Conservation (phyloP, 306 rosid genomes). For the Trifolium pratense region DNA sequence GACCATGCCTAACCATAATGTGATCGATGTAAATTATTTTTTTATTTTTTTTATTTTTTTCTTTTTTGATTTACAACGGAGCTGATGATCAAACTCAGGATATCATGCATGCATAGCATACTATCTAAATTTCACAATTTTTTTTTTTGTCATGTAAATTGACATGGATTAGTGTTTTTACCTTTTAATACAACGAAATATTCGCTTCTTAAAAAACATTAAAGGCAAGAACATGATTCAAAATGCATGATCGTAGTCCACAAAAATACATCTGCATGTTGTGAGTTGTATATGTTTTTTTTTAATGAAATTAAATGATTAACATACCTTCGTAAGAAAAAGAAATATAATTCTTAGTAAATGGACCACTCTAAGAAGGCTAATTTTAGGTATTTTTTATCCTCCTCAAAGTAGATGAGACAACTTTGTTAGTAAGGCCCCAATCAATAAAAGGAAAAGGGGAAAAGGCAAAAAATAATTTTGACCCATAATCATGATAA, state of each 20-base stretch:
- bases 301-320: slow-evolving; percentile 55
- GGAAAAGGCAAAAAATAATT: slow-evolving; percentile 58
- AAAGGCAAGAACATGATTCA: neutral
- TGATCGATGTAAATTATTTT: too few relatives aligned
- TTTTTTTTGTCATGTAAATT: too few relatives aligned
- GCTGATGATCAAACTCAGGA: too few relatives aligned
- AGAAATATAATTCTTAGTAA: slow-evolving; percentile 48
- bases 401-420: slow-evolving; percentile 71
- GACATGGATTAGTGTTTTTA: neutral
- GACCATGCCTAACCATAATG: too few relatives aligned
- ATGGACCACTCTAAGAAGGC: slow-evolving; percentile 61
- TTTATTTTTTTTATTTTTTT: too few relatives aligned
- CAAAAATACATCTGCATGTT: slow-evolving; percentile 39
- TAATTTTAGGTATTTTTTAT: slow-evolving; percentile 63
- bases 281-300: slow-evolving; percentile 48
- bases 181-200: neutral
- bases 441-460: slow-evolving; percentile 60
- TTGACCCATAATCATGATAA: slow-evolving; percentile 71
- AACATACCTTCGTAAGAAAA: slow-evolving; percentile 49
- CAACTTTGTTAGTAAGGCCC: slow-evolving; percentile 80
- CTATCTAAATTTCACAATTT: too few relatives aligned
- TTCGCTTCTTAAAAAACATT: neutral
- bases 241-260: slow-evolving; percentile 48
- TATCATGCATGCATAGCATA: too few relatives aligned
- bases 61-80: too few relatives aligned